Evolutionary conservation across 116 monocot species (phyloP), one percentile per base, ranked within the genome.

Genomic region (Iris pallida): DNA sequence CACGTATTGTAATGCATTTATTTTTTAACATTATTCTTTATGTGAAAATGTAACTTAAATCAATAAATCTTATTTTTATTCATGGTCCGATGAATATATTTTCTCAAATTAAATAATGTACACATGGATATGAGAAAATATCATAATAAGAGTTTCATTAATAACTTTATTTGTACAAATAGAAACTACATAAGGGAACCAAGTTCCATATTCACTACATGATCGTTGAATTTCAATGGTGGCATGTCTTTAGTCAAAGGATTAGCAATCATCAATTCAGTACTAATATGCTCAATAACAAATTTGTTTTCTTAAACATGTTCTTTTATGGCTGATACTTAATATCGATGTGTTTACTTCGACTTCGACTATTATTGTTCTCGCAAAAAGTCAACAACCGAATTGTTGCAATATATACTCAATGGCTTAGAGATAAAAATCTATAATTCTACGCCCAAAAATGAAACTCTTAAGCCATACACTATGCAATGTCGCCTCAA

Each of bases 201-300:
- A 48, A 5, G 9, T 53, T 14, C 53, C 53, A 53, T 53, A 8
- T 14, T 6, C 13, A 53, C 53, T 12, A 14, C 53, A 53, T 5
- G 53, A 53, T 53, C 53, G n/a, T 14, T 14, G 3, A 53, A 53
- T 14, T 3, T 14, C n/a, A 12, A 12, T 13, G 53, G 5, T 7
- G 53, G 53, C 53, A 8, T 53, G 53, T 14, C 8, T n/a, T 59
- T 59, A 20, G 59, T 59, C 12, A 59, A 59, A 11, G 59, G 59
- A 59, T 59, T 20, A 4, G 30, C 18, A 59, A 59, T 59, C 18
- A 59, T 59, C 5, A 20, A 40, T 11, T 59, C 17, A 18, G 59
- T 59, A 3, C 59, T 20, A 12, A 59, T 18, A 20, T 59, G 59
- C 30, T 59, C 59, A 59, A 59, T 18, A n/a, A 59, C 30, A 5